Percentiles rank a stretch among this genome's conserved stretches.
Evolutionary conservation across 768 basidiomycete species (phyloP).

Genomic region (Podaxis rugospora): DNA sequence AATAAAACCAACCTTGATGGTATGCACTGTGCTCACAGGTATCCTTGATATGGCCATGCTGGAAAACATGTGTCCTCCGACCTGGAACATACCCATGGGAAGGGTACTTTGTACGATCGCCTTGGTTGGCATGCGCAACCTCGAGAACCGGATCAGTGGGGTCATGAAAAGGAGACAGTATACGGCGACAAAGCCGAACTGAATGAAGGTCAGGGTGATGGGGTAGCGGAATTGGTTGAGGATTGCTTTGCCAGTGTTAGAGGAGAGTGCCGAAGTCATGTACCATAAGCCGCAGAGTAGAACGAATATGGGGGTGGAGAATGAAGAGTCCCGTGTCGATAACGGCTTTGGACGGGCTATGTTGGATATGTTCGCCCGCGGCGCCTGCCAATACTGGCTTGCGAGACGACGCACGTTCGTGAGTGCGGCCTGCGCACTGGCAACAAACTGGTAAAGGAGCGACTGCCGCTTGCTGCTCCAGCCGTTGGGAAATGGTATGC

Average conservation of each 20-base stretch:
- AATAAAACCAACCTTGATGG: conserved; percentile 78
- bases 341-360: conserved; percentile 18
- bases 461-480: conserved; percentile 1
- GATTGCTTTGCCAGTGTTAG: conserved; percentile 95
- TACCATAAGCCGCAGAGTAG: conserved; percentile 92
- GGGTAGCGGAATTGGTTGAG: conserved; percentile 91
- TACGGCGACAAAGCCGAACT: conserved; percentile 90
- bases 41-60: conserved; percentile 96
- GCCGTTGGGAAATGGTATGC: conserved; percentile 21
- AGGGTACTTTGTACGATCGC: conserved; percentile 75
- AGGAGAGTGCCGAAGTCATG: conserved; percentile 85
- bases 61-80: conserved; percentile 96
- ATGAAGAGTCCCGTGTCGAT: conserved; percentile 26
- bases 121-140: conserved; percentile 64
- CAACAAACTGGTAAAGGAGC: background rate
- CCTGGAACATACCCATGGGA: conserved; percentile 97
- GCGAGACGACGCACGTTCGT: conserved; percentile 4
- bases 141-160: conserved; percentile 62
- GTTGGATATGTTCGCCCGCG: background rate
- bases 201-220: conserved; percentile 94
- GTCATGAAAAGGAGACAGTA: conserved; percentile 87
- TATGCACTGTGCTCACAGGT: conserved; percentile 96
- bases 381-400: conserved; percentile 4
- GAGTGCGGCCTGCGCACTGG: background rate
- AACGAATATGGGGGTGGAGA: conserved; percentile 54